phyloP scores from a whole-genome alignment of 257 asterid species.

The Nicotiana attenuata region DNA sequence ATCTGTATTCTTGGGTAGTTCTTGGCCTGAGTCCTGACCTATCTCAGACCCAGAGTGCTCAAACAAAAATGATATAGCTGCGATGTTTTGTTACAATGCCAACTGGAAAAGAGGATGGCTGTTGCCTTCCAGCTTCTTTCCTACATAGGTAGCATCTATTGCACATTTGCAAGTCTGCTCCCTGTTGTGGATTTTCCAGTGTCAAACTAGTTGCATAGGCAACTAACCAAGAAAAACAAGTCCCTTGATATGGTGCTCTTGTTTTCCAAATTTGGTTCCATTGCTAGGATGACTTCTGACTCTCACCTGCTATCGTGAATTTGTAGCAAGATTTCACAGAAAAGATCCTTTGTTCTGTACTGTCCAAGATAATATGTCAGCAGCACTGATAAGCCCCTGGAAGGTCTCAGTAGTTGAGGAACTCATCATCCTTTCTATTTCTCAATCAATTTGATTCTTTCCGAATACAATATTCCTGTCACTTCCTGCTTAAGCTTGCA shows the following conservation, averaged over 20 bases:
- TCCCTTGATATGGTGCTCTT: not conserved
- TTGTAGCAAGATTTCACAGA: not conserved
- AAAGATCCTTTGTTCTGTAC: too few relatives aligned
- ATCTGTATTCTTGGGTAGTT: not conserved
- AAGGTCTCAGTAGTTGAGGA: not conserved
- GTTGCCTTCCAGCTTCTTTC: not conserved
- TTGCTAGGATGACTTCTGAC: not conserved
- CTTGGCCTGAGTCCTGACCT: not conserved
- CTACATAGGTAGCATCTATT: not conserved
- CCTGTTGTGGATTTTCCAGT: not conserved
- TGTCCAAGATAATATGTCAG: not conserved
- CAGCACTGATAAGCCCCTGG: not conserved
- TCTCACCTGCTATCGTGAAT: not conserved
- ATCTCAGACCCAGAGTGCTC: not conserved
- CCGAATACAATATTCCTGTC: too few relatives aligned
- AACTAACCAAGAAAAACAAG: not conserved
- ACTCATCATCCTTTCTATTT: not conserved
- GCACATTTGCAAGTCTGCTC: not conserved
- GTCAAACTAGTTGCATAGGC: not conserved
- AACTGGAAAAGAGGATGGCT: not conserved
- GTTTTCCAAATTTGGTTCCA: not conserved
- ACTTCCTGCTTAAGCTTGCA: too few relatives aligned
- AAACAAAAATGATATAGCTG: not conserved
- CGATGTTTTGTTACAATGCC: too few relatives aligned
- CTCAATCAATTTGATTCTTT: not conserved